Evolutionary conservation across 2,329 filamentous ascomycete genomes (phyloP).

Genomic region (Sclerotinia spermophila): DNA sequence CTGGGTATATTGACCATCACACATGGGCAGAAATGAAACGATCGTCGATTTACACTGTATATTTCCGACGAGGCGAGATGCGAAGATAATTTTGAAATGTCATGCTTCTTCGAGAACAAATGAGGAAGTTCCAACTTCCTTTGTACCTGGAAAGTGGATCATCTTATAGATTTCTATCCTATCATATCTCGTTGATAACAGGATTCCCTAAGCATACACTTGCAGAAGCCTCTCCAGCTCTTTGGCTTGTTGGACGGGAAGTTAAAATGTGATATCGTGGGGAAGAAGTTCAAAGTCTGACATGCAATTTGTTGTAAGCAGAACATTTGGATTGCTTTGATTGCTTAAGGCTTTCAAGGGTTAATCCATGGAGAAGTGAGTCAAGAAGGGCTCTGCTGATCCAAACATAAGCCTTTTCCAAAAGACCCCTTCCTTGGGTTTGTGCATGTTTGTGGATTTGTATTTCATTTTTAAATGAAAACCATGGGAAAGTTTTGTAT

Average conservation of each 20-base stretch:
- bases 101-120: slow-evolving; percentile 14
- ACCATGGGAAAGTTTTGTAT: neutral
- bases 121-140: slow-evolving; percentile 9
- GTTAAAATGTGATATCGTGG: slow-evolving; percentile 11
- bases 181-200: slow-evolving; percentile 14
- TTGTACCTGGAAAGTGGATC: slow-evolving; percentile 4
- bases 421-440: slow-evolving; percentile 3
- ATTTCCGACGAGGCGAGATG: neutral
- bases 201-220: slow-evolving; percentile 16
- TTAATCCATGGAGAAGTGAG: neutral
- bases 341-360: neutral
- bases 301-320: slow-evolving; percentile 14
- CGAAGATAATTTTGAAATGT: neutral
- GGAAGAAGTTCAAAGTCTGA: slow-evolving; percentile 9
- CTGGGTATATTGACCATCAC: neutral
- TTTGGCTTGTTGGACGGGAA: slow-evolving; percentile 5
- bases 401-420: neutral
- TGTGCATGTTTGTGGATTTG: neutral
- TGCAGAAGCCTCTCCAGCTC: neutral
- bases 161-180: neutral
- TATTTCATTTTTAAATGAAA: no score
- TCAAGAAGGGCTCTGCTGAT: slow-evolving; percentile 14
- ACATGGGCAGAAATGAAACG: slow-evolving; percentile 9
- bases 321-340: neutral
- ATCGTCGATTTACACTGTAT: neutral